Conservation (phyloP, 2,329 filamentous ascomycete genomes). For the Fusarium sp. region DNA sequence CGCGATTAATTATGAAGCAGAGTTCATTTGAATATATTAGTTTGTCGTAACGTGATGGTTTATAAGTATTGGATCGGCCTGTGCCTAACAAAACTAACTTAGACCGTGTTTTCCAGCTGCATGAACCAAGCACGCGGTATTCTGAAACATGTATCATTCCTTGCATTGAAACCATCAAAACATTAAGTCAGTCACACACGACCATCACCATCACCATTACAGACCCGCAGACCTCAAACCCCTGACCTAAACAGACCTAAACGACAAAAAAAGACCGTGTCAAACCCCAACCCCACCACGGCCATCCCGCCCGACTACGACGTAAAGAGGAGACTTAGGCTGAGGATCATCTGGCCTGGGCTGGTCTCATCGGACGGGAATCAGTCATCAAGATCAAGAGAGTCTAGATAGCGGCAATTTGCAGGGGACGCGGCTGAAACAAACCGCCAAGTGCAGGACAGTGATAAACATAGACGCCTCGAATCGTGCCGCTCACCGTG, state of each 20-base stretch:
- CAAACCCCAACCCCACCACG: slow-evolving; percentile 33
- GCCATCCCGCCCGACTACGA: slow-evolving; percentile 37
- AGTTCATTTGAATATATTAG: background rate
- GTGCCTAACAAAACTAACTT: background rate
- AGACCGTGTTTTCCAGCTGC: background rate
- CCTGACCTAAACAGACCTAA: slow-evolving; percentile 33
- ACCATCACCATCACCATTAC: slow-evolving; percentile 2
- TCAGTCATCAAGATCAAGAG: background rate
- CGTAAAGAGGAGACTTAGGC: slow-evolving; percentile 18
- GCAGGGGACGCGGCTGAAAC: slow-evolving; percentile 37
- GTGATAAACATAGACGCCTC: slow-evolving; percentile 32
- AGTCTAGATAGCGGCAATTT: slow-evolving; percentile 5
- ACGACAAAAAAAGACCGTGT: slow-evolving; percentile 16
- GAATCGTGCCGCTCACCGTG: slow-evolving; percentile 6
- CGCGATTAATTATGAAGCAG: background rate
- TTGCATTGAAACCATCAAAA: slow-evolving; percentile 8
- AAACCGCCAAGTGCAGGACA: background rate
- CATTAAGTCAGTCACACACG: slow-evolving; percentile 3
- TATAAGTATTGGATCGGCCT: background rate
- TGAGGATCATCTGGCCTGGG: slow-evolving; percentile 33
- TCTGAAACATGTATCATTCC: slow-evolving; percentile 35
- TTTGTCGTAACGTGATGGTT: background rate
- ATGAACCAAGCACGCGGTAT: slow-evolving; percentile 23
- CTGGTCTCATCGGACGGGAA: slow-evolving; percentile 2
- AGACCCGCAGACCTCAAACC: slow-evolving; percentile 32